Evolutionary conservation across 176 grass and related monocot genomes (phyloP).

Genomic region (Lolium multiflorum): DNA sequence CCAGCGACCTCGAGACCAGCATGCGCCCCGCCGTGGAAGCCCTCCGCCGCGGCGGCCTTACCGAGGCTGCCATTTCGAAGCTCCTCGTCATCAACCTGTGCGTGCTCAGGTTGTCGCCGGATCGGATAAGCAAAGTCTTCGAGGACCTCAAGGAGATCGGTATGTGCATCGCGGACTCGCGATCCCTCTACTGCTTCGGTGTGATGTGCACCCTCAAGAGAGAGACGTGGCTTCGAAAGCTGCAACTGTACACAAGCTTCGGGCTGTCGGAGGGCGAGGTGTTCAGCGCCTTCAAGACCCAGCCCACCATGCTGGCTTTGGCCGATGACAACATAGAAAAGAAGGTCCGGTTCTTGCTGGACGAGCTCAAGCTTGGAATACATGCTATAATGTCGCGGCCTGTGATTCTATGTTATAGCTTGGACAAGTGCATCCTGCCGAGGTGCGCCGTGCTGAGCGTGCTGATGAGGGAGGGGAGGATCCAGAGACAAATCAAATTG

Average conservation of each 20-base stretch:
- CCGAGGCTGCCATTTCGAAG: constrained; percentile 21
- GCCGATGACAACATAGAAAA: constrained; percentile 44
- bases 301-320: constrained; percentile 11
- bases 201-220: neutral
- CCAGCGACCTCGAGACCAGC: neutral
- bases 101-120: constrained; percentile 11
- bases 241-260: constrained; percentile 51
- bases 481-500: constrained; percentile 10
- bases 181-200: constrained; percentile 32
- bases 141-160: constrained; percentile 43
- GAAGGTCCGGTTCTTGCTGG: constrained; percentile 41
- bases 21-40: constrained; percentile 47
- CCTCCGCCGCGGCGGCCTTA: constrained; percentile 30
- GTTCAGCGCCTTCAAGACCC: constrained; percentile 40
- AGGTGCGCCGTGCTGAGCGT: constrained; percentile 53
- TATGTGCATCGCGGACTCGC: neutral
- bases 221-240: constrained; percentile 46
- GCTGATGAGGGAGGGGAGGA: constrained; percentile 50
- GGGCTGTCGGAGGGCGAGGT: constrained; percentile 46
- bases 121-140: constrained; percentile 31
- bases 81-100: constrained; percentile 26
- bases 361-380: constrained; percentile 39
- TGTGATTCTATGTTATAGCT: constrained; percentile 29
- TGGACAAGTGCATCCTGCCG: constrained; percentile 59
- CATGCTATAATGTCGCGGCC: constrained; percentile 27